These are phyloP conservation scores for Mitragyna speciosa DNA, from an alignment of 257 asterid species.

Conservation along the genomic window DNA sequence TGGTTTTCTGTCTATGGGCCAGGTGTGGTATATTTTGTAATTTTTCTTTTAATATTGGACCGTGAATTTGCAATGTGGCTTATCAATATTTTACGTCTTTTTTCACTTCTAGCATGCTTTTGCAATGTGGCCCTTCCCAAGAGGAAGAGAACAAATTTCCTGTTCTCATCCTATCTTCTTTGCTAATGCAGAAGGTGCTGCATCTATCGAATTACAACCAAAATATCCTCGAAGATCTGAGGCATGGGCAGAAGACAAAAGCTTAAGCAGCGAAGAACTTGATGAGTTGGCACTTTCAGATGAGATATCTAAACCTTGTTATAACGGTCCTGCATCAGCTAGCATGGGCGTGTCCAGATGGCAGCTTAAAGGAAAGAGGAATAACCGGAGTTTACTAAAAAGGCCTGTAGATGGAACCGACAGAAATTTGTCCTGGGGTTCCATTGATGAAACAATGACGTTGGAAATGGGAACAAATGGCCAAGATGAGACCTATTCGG, in stretches of 20 bases:
- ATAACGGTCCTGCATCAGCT: constrained; percentile 37
- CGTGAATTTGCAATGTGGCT: not conserved
- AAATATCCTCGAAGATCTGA: constrained; percentile 72
- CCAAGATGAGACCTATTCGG: constrained; percentile 34
- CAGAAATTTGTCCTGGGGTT: constrained; percentile 42
- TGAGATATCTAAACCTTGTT: constrained; percentile 48
- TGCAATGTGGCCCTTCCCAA: not conserved
- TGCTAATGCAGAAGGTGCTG: constrained; percentile 73
- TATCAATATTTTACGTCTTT: not conserved
- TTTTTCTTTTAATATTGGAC: not conserved
- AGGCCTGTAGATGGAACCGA: constrained; percentile 52
- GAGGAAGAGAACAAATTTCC: not conserved
- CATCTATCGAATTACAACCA: constrained; percentile 77
- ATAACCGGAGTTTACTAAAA: constrained; percentile 58
- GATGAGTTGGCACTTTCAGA: constrained; percentile 58
- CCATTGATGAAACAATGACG: constrained; percentile 36
- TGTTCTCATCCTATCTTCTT: constrained; percentile 21
- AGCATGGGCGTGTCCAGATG: constrained; percentile 63
- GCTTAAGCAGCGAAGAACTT: constrained; percentile 74
- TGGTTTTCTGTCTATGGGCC: not conserved
- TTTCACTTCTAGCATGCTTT: not conserved
- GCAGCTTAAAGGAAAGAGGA: constrained; percentile 84
- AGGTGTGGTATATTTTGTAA: not conserved
- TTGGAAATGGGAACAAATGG: constrained; percentile 39
- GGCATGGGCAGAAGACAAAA: constrained; percentile 60